A percentile compares a stretch with the other conserved stretches of the same genome.
phyloP scores from a whole-genome alignment of 176 grass and related monocot genomes.

The Puya raimondii region DNA sequence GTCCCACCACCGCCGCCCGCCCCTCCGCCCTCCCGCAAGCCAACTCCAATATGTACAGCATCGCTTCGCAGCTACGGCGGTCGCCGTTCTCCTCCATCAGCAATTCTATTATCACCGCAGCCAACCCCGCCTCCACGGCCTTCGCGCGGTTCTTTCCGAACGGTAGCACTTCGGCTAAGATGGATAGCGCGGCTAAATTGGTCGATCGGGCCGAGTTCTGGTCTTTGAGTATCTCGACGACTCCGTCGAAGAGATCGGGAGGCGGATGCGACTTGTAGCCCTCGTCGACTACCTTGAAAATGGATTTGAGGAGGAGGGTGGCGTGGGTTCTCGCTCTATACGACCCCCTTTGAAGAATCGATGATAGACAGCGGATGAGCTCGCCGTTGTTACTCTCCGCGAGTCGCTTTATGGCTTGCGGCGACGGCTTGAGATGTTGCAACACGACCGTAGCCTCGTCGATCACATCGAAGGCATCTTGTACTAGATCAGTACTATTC shows the following conservation, averaged over 20 bases:
- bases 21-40: constrained; percentile 15
- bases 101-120: constrained; percentile 8
- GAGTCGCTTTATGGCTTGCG: neutral
- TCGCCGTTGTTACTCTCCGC: constrained; percentile 7
- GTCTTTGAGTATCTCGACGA: constrained; percentile 20
- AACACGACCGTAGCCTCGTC: constrained; percentile 4
- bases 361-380: constrained; percentile 6
- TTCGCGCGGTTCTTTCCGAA: neutral
- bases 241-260: constrained; percentile 1
- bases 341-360: constrained; percentile 3
- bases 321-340: neutral
- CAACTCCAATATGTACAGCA: constrained; percentile 11
- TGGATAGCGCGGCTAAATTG: neutral
- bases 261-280: neutral
- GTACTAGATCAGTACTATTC: neutral
- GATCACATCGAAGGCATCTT: neutral
- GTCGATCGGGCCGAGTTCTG: constrained; percentile 2
- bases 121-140: constrained; percentile 6
- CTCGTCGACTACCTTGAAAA: constrained; percentile 8
- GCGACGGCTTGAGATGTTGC: constrained; percentile 10
- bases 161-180: neutral
- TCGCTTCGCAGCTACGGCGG: constrained; percentile 11
- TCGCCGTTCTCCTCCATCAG: constrained; percentile 17
- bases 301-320: constrained; percentile 1
- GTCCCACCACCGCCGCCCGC: constrained; percentile 12